These are phyloP conservation scores for Zostera marina DNA, from an alignment of 116 monocot genomes.

Conservation along the genomic window DNA sequence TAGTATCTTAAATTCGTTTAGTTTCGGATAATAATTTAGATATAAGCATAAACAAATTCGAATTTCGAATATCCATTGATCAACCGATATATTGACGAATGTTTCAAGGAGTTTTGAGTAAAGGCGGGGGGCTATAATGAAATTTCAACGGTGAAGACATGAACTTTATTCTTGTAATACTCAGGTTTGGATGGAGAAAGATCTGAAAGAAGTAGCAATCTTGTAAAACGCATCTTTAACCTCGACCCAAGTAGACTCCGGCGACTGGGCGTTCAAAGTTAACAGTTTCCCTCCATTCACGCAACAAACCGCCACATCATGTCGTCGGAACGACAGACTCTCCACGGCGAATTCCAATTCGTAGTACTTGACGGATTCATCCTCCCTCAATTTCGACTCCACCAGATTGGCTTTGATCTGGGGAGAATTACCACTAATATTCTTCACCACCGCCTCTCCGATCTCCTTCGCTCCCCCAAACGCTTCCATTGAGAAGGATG, in stretches of 20 bases:
- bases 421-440: conserved; percentile 23
- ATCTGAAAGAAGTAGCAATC: conserved; percentile 68
- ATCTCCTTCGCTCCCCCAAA: conserved; percentile 48
- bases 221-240: conserved; percentile 32
- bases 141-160: too few species aligned
- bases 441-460: conserved; percentile 60
- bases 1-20: too few species aligned
- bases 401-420: conserved; percentile 45
- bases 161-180: too few species aligned
- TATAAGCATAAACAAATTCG: too few species aligned
- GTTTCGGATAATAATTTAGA: too few species aligned
- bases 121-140: too few species aligned
- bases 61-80: too few species aligned
- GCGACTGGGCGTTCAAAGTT: conserved; percentile 82
- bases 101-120: too few species aligned
- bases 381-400: conserved; percentile 29
- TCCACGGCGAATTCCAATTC: conserved; percentile 72
- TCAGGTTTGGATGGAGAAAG: too few species aligned
- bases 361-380: conserved; percentile 45
- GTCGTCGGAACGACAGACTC: conserved; percentile 42
- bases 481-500: conserved; percentile 67
- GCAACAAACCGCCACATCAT: conserved; percentile 69
- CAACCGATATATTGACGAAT: too few species aligned
- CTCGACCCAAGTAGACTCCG: conserved; percentile 49
- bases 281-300: conserved; percentile 37